Conservation (phyloP, 2,329 filamentous ascomycete species). For the Xylaria polymorpha region DNA sequence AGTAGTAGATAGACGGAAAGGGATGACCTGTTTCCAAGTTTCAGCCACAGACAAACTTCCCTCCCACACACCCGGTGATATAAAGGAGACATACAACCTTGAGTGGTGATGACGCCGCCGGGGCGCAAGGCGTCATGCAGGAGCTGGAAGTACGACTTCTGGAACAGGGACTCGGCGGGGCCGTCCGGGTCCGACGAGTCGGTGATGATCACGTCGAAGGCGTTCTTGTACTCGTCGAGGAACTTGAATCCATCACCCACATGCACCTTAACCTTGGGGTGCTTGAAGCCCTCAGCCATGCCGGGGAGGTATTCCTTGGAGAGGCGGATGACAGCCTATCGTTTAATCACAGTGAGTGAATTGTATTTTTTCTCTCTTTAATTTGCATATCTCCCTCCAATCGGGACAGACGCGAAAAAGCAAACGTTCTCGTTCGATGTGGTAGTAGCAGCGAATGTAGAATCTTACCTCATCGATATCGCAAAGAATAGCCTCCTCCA, state of each 20-base stretch:
- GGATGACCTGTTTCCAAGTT: constrained; percentile 39
- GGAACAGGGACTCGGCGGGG: constrained; percentile 94
- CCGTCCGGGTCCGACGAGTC: constrained; percentile 98
- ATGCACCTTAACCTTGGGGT: constrained; percentile 93
- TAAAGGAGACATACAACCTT: constrained; percentile 98
- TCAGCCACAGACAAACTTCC: constrained; percentile 30
- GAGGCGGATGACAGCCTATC: constrained; percentile 90
- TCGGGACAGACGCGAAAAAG: neutral
- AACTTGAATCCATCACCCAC: constrained; percentile 99
- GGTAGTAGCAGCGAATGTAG: no score
- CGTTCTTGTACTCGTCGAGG: constrained; percentile 94
- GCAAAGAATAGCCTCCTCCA: constrained; percentile 95
- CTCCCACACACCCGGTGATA: constrained; percentile 52
- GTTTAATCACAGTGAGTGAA: neutral
- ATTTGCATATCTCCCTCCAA: neutral
- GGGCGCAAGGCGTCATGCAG: constrained; percentile 89
- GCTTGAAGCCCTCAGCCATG: constrained; percentile 93
- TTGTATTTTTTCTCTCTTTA: neutral
- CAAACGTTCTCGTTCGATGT: constrained; percentile 32
- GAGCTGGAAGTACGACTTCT: constrained; percentile 98
- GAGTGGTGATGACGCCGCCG: constrained; percentile 98
- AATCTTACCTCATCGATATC: constrained; percentile 89
- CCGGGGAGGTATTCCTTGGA: constrained; percentile 97
- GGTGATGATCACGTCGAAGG: constrained; percentile 99
- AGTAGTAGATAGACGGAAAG: constrained; percentile 30